phyloP scores from a whole-genome alignment of 177 flowering plant species.

The Vitis hybrid region DNA sequence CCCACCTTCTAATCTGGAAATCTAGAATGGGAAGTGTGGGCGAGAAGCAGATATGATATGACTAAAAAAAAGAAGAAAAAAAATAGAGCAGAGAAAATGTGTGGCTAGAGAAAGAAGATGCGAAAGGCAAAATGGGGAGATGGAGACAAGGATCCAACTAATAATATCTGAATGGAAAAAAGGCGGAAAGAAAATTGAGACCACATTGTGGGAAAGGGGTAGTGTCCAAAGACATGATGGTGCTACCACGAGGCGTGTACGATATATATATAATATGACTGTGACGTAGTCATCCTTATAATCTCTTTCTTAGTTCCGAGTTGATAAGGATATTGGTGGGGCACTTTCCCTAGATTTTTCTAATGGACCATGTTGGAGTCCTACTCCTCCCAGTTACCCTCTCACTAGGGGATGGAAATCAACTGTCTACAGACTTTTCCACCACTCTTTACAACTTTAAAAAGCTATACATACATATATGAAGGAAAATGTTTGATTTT shows the following conservation, averaged over 20 bases:
- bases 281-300: neutral
- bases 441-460: no score
- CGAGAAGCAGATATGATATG: no score
- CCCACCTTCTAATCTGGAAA: no score
- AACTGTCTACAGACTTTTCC: neutral
- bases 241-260: conserved; percentile 1
- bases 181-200: neutral
- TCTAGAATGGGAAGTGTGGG: no score
- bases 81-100: neutral
- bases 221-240: neutral
- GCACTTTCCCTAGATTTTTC: neutral
- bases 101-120: neutral
- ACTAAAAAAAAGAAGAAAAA: neutral
- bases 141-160: neutral
- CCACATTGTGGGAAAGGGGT: neutral
- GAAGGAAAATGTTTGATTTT: no score
- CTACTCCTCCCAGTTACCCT: neutral
- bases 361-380: neutral
- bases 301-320: neutral
- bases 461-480: no score
- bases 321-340: neutral
- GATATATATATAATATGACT: neutral
- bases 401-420: neutral
- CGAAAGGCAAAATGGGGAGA: neutral
- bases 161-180: neutral